These are phyloP conservation scores for Pouteria glomerata DNA, from an alignment of 148 eudicot genomes.

Conservation along the genomic window DNA sequence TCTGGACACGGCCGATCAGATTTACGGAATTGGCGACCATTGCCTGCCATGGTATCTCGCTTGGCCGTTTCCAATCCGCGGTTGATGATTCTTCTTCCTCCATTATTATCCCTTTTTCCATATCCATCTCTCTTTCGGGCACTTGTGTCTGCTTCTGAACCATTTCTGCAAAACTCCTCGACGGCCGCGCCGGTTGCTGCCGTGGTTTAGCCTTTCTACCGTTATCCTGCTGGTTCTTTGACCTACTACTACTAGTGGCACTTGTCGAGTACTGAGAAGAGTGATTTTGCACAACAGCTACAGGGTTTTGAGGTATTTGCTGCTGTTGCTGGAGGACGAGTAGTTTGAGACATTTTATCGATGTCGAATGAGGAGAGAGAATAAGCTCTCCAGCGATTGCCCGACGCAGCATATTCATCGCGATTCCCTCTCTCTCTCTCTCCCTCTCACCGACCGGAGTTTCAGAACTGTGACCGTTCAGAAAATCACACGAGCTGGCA, in stretches of 20 bases:
- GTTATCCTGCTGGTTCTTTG: not conserved
- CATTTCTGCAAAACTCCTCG: not conserved
- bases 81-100: not conserved
- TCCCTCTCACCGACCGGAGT: not conserved
- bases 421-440: not conserved
- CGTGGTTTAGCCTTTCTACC: not conserved
- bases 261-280: conserved; percentile 9
- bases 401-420: not conserved
- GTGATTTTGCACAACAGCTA: not conserved
- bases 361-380: not conserved
- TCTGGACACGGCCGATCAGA: conserved; percentile 43
- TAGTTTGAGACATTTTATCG: not conserved
- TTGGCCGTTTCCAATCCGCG: conserved; percentile 32
- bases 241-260: not conserved
- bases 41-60: conserved; percentile 49
- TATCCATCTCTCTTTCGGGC: not conserved
- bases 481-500: no score
- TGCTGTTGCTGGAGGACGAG: not conserved
- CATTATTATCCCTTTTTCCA: not conserved
- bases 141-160: not conserved
- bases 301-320: not conserved
- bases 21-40: conserved; percentile 54
- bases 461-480: no score
- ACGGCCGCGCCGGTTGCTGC: not conserved
- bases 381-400: not conserved